Evolutionary conservation across 441 rosid species (phyloP).

Genomic region (Codiaeum variegatum): DNA sequence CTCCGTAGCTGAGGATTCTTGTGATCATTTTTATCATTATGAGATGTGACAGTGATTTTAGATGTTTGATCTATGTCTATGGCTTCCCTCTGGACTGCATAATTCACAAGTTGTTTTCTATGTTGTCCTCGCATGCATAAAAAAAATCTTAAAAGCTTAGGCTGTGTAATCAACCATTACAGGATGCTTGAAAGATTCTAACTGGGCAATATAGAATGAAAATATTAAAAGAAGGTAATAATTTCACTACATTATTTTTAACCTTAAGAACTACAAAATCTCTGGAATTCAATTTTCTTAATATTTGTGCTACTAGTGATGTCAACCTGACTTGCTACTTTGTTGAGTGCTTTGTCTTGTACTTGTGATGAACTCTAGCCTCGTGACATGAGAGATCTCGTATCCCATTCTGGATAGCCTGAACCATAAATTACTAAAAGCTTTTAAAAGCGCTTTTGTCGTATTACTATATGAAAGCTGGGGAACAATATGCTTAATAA

Average conservation of each 20-base stretch:
- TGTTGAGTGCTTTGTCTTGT: background rate
- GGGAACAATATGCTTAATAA: background rate
- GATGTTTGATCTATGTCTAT: background rate
- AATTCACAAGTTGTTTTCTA: background rate
- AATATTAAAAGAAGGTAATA: background rate
- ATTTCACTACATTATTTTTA: background rate
- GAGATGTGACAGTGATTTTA: background rate
- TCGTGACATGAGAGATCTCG: conserved; percentile 12
- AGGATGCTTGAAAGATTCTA: background rate
- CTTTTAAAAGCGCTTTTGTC: conserved; percentile 11
- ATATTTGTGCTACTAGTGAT: conserved; percentile 2
- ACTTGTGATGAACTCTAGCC: background rate
- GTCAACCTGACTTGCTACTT: background rate
- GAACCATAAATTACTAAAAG: background rate
- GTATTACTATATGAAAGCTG: background rate
- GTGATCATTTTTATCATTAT: background rate
- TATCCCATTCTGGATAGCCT: background rate
- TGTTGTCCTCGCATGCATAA: background rate
- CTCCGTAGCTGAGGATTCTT: background rate
- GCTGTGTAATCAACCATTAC: background rate
- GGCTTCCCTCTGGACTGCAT: background rate
- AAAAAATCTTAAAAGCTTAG: background rate
- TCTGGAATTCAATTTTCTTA: background rate
- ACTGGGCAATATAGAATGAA: background rate
- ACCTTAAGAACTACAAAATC: background rate